These are phyloP conservation scores for Penicillium odoratum DNA, from an alignment of 495 filamentous ascomycete genomes.

Conservation along the genomic window DNA sequence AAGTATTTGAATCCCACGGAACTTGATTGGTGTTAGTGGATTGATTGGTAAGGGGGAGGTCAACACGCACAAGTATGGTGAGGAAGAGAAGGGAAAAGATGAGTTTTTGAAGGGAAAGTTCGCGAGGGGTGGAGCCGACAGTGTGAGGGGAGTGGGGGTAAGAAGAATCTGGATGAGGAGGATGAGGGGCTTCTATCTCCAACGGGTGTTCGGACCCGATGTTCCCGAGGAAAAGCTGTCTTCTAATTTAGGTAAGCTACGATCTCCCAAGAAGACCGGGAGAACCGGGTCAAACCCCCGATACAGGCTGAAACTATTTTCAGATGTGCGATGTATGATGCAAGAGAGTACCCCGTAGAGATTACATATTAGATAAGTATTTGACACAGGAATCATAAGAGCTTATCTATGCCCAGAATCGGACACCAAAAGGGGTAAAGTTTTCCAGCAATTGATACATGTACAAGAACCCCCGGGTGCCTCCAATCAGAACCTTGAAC, in stretches of 20 bases:
- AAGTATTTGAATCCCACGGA: neutral
- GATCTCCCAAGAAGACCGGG: neutral
- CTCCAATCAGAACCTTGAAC: neutral
- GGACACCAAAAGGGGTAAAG: slow-evolving; percentile 20
- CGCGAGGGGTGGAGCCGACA: slow-evolving; percentile 19
- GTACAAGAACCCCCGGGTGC: neutral
- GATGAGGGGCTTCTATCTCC: slow-evolving; percentile 23
- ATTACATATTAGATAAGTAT: neutral
- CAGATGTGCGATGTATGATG: too few species aligned
- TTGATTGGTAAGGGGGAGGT: slow-evolving; percentile 1
- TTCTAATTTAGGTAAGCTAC: too few species aligned
- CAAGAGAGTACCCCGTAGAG: neutral
- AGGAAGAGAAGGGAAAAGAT: neutral
- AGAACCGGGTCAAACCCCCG: neutral
- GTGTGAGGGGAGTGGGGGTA: slow-evolving; percentile 27
- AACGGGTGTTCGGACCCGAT: slow-evolving; percentile 18
- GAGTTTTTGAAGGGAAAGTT: slow-evolving; percentile 25
- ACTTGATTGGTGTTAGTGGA: neutral
- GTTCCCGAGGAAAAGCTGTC: neutral
- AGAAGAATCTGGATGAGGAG: slow-evolving; percentile 18
- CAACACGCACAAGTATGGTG: neutral
- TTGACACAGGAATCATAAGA: neutral
- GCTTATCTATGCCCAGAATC: neutral
- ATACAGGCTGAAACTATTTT: neutral
- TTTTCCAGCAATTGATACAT: slow-evolving; percentile 18